phyloP scores from a whole-genome alignment of 768 basidiomycete species.

The Lentinus brumalis region DNA sequence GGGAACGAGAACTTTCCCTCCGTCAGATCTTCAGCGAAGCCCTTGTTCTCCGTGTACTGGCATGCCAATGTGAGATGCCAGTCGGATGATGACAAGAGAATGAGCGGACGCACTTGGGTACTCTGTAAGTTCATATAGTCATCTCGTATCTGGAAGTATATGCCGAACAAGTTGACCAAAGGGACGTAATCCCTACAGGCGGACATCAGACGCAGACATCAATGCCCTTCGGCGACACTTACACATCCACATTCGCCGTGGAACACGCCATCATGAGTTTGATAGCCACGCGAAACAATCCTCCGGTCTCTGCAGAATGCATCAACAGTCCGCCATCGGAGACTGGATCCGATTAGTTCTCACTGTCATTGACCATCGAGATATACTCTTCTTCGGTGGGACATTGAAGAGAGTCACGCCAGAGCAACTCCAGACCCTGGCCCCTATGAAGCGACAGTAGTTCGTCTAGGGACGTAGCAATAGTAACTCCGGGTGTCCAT shows the following conservation, averaged over 20 bases:
- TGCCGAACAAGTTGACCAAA: slow-evolving; percentile 89
- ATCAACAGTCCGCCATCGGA: too few relatives aligned
- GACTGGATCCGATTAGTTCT: not conserved
- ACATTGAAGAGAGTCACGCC: slow-evolving; percentile 89
- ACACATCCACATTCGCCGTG: slow-evolving; percentile 63
- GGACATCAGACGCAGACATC: not conserved
- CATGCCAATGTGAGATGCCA: not conserved
- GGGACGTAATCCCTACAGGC: slow-evolving; percentile 80
- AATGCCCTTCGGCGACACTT: slow-evolving; percentile 22
- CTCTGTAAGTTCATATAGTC: slow-evolving; percentile 96
- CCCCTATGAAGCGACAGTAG: slow-evolving; percentile 73
- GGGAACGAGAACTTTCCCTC: slow-evolving; percentile 99
- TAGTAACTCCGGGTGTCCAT: not conserved
- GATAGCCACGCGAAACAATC: slow-evolving; percentile 87
- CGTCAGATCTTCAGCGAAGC: slow-evolving; percentile 90
- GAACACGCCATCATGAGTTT: slow-evolving; percentile 96
- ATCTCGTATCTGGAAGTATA: slow-evolving; percentile 93
- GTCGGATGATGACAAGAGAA: not conserved
- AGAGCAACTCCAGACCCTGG: slow-evolving; percentile 92
- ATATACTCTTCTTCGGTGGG: slow-evolving; percentile 96
- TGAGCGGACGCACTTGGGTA: slow-evolving; percentile 55
- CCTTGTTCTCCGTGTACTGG: slow-evolving; percentile 83
- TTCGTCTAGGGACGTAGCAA: slow-evolving; percentile 23
- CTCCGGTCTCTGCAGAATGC: slow-evolving; percentile 78
- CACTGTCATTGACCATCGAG: slow-evolving; percentile 95